These are phyloP conservation scores for Castanea crenata DNA, from an alignment of 306 rosid genomes.

Conservation along the genomic window DNA sequence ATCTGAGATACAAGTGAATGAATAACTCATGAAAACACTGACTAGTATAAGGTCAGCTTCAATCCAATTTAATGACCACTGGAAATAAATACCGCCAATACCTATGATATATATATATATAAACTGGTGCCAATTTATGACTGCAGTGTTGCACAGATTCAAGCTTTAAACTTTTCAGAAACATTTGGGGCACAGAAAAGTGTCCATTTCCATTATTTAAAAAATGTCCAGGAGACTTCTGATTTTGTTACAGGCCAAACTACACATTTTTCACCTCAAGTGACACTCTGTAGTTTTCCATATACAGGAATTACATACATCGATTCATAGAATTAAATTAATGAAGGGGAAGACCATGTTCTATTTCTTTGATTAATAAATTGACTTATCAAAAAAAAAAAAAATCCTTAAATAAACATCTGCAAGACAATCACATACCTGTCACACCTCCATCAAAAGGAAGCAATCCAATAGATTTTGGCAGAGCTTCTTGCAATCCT, in stretches of 20 bases:
- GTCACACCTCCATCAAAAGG: slow-evolving; percentile 96
- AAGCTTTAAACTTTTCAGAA: neutral
- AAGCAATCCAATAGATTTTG: slow-evolving; percentile 91
- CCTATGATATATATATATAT: neutral
- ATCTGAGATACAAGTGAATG: neutral
- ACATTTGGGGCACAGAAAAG: neutral
- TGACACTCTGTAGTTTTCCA: neutral
- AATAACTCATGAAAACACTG: neutral
- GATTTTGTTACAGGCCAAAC: neutral
- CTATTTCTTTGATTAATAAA: no score
- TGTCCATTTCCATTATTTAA: neutral
- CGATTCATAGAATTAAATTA: neutral
- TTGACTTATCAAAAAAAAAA: neutral
- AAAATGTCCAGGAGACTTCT: neutral
- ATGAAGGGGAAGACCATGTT: neutral
- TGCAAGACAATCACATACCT: slow-evolving; percentile 48
- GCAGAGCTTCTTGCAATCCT: slow-evolving; percentile 91
- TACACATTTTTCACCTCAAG: neutral
- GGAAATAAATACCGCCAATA: neutral
- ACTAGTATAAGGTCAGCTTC: neutral
- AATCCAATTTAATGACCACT: neutral
- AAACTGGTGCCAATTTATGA: neutral
- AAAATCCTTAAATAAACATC: neutral
- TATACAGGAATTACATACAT: neutral
- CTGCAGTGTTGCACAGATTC: neutral